Evolutionary conservation across 352 stramenopile species (phyloP), one percentile per base, ranked within the genome.

Genomic region (Phytophthora chlamydospora): DNA sequence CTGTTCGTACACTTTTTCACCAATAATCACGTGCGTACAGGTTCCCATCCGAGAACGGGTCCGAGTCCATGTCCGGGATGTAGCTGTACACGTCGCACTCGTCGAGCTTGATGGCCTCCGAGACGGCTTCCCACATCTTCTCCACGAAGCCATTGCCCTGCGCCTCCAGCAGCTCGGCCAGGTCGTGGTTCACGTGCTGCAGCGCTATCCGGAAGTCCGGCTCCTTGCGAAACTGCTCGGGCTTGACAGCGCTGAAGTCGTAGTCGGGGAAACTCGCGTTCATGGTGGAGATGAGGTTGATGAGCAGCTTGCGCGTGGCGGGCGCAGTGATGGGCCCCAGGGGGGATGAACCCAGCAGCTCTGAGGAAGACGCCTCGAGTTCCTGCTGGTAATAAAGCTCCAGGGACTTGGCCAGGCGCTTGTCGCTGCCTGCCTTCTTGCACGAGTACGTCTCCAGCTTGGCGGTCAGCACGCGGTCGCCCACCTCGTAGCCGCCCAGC

Each of bases 81-180:
- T 97, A 97, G 75, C 83, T 96, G 75, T 97, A 97, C 3, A 98
- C 89, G 31, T 97, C 85, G 66, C 90, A 97, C 63, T 97, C 88
- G 11, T 90, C 76, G n/a, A 93, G 80, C 48, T 90, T 85, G 48
- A 97, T 95, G 11, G 77, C 85, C 50, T 94, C 83, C 7, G 89
- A 73, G 46, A 97, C 84, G 11, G 71, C 75, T 67, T 99, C 97
- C 76, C 98, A 97, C 62, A 99, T 88, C 57, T 98, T 98, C 76
- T 99, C 98, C 36, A 99, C 89, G 73, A 99, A 99, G 10, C 98
- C 93, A 46, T 95, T 97, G 33, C 85, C 95, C 78, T 99, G 98
- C 57, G 99, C 97, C 66, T 99, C 98, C 41, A 98, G 62, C 21
- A 95, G 73, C 59, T 97, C 90, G 6, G 82, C 83, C 55, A 96